A percentile compares a stretch with the other conserved stretches of the same genome.
Conservation (phyloP, 2,329 filamentous ascomycete genomes). For the Salinomyces thailandicus region DNA sequence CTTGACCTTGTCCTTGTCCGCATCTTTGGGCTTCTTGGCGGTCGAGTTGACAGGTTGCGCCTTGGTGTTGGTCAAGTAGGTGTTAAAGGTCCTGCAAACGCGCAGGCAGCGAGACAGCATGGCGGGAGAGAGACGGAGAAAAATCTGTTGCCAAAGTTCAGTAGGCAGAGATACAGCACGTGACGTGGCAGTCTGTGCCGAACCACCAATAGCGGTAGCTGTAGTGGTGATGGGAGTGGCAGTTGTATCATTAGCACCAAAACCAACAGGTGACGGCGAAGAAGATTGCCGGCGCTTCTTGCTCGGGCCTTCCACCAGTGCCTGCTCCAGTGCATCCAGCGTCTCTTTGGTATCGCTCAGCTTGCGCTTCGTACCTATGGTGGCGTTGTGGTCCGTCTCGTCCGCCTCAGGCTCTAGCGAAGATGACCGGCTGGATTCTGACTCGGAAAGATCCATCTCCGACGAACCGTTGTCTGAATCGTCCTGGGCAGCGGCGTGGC, state of each 20-base stretch:
- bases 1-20: slow-evolving; percentile 7
- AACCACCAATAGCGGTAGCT: not conserved
- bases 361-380: slow-evolving; percentile 22
- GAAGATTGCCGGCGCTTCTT: not conserved
- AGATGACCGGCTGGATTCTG: slow-evolving; percentile 14
- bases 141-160: slow-evolving; percentile 26
- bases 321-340: slow-evolving; percentile 7
- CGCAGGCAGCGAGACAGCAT: slow-evolving; percentile 24
- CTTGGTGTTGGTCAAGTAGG: slow-evolving; percentile 17
- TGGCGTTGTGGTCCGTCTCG: slow-evolving; percentile 2
- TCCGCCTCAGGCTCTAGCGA: slow-evolving; percentile 8
- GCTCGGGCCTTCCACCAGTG: slow-evolving; percentile 1
- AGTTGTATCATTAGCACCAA: too few relatives aligned
- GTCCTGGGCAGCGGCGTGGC: slow-evolving; percentile 9
- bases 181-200: slow-evolving; percentile 1
- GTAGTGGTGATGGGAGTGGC: too few relatives aligned
- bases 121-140: slow-evolving; percentile 22
- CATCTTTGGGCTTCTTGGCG: slow-evolving; percentile 8
- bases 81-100: slow-evolving; percentile 22
- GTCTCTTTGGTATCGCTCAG: slow-evolving; percentile 11
- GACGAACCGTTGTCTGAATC: too few relatives aligned
- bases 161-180: slow-evolving; percentile 8
- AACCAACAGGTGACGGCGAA: not conserved
- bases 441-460: slow-evolving; percentile 24
- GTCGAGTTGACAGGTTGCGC: slow-evolving; percentile 3